A percentile compares a stretch with the other conserved stretches of the same genome.
These are phyloP conservation scores for Lolium perenne DNA, from an alignment of 176 grass and related monocot genomes.

Conservation along the genomic window DNA sequence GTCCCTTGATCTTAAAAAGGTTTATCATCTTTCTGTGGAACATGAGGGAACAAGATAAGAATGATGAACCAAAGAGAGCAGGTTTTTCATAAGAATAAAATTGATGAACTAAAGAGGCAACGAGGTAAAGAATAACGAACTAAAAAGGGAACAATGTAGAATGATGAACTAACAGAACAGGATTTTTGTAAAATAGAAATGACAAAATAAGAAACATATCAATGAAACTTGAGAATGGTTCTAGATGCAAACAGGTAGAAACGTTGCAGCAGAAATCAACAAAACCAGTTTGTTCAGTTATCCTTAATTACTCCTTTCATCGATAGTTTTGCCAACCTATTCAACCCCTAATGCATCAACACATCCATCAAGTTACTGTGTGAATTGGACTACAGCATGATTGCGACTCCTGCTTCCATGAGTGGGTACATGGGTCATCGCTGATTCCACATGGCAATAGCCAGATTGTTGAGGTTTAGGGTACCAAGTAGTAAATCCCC, in stretches of 20 bases:
- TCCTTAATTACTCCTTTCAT: not conserved
- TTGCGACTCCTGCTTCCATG: not conserved
- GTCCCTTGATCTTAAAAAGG: constrained; percentile 69
- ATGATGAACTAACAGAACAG: not conserved
- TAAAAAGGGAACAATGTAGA: not conserved
- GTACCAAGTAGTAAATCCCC: not conserved
- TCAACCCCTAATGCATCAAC: not conserved
- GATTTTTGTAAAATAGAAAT: not conserved
- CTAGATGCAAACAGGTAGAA: not conserved
- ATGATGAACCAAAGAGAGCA: not conserved
- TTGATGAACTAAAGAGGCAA: not conserved
- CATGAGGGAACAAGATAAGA: not conserved
- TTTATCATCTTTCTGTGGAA: constrained; percentile 62
- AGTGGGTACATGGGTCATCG: not conserved
- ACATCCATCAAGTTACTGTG: not conserved
- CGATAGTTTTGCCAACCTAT: not conserved
- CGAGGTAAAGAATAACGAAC: not conserved
- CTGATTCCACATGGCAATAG: not conserved
- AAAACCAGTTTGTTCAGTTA: not conserved
- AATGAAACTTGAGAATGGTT: not conserved
- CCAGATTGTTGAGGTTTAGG: not conserved
- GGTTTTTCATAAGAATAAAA: not conserved
- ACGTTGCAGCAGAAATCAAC: not conserved
- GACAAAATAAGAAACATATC: not conserved
- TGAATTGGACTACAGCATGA: not conserved